phyloP scores from a whole-genome alignment of 305 asterid species.

The Caryopteris hybrid region DNA sequence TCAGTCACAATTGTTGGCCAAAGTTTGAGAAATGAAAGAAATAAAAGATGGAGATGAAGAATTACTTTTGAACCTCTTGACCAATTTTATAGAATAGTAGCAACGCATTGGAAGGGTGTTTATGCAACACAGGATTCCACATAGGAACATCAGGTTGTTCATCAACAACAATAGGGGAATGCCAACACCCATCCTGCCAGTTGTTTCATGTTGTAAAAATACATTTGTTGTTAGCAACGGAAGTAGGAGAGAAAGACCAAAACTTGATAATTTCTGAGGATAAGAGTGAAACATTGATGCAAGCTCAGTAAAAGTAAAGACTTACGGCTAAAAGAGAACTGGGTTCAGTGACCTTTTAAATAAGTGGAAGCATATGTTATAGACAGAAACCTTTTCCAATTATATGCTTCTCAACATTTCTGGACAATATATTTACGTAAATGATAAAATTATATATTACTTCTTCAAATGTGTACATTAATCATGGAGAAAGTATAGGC shows the following conservation, averaged over 20 bases:
- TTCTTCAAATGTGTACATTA: neutral
- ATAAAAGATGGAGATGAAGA: conserved; percentile 2
- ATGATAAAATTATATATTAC: neutral
- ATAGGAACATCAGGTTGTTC: conserved; percentile 63
- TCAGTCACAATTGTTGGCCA: neutral
- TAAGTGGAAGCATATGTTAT: neutral
- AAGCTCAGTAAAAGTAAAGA: neutral
- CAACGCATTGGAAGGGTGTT: conserved; percentile 66
- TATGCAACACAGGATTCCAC: conserved; percentile 93
- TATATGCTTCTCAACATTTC: neutral
- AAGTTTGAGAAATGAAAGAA: neutral
- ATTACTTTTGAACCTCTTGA: conserved; percentile 82
- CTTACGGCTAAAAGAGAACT: neutral
- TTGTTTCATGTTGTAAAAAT: neutral
- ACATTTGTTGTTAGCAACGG: neutral
- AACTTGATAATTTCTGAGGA: neutral
- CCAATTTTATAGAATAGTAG: conserved; percentile 82
- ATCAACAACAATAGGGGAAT: conserved; percentile 65
- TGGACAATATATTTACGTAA: neutral
- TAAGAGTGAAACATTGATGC: neutral
- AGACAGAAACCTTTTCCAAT: neutral
- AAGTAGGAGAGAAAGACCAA: neutral
- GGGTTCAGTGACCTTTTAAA: neutral
- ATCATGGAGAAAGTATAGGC: neutral
- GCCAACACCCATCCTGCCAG: conserved; percentile 73